Evolutionary conservation across 225 moss, liverwort and hornwort species (phyloP).

Genomic region (Pleurozium schreberi): DNA sequence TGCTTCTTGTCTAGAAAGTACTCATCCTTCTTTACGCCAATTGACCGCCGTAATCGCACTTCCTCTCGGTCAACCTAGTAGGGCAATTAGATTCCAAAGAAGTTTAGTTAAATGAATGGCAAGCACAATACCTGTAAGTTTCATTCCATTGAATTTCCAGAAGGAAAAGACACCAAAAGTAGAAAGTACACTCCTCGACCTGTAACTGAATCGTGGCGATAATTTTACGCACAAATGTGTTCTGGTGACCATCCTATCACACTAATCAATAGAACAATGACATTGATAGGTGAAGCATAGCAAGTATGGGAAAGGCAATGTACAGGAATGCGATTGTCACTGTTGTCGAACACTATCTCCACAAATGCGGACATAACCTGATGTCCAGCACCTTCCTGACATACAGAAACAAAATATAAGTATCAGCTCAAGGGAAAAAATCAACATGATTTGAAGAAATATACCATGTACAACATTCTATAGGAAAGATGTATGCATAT

Average conservation of each 20-base stretch:
- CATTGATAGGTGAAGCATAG: not conserved
- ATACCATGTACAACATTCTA: not conserved
- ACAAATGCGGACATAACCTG: conserved; percentile 97
- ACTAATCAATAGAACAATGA: not conserved
- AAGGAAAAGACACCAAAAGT: not conserved
- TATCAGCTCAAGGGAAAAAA: not conserved
- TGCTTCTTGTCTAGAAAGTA: conserved; percentile 97
- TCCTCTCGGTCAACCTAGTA: conserved; percentile 83
- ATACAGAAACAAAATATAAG: not conserved
- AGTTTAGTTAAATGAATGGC: not conserved
- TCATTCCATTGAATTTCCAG: not conserved
- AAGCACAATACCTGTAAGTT: not conserved
- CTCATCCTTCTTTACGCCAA: conserved; percentile 93
- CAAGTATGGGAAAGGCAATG: not conserved
- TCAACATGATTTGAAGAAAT: not conserved
- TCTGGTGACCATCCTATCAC: not conserved
- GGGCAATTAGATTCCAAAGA: not conserved
- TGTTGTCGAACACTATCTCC: conserved; percentile 94
- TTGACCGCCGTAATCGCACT: conserved; percentile 83
- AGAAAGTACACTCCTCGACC: not conserved
- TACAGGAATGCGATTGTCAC: conserved; percentile 93
- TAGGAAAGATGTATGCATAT: not conserved
- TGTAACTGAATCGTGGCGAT: not conserved
- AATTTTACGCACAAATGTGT: not conserved
- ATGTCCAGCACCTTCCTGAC: conserved; percentile 87